Percentiles rank a stretch among this genome's conserved stretches.
phyloP scores from a whole-genome alignment of 2,329 filamentous ascomycete species.

The Lecanicillium sp. region DNA sequence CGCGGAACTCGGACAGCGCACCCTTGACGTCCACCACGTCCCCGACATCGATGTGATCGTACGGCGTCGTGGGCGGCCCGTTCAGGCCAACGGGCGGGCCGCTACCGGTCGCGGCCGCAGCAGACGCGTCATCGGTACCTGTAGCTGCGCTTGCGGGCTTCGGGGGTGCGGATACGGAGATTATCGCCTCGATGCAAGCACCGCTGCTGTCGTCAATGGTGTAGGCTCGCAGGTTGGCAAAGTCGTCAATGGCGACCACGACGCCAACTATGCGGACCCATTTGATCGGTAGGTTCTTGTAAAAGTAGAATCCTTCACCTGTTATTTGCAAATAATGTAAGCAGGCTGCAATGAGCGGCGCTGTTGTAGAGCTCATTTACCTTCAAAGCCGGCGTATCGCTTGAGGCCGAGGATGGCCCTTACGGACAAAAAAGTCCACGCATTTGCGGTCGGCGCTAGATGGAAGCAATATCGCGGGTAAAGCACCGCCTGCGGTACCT shows the following conservation, averaged over 20 bases:
- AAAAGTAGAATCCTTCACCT: conserved; percentile 51
- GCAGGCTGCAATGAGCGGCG: no score
- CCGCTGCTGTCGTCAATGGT: conserved; percentile 62
- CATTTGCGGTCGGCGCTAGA: conserved; percentile 51
- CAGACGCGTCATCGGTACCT: background rate
- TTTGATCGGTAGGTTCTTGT: conserved; percentile 67
- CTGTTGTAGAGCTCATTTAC: conserved; percentile 24
- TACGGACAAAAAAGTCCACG: conserved; percentile 50
- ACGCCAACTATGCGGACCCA: conserved; percentile 67
- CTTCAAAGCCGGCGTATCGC: conserved; percentile 43
- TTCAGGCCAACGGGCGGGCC: background rate
- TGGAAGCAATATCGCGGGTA: conserved; percentile 59
- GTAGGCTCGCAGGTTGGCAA: conserved; percentile 36
- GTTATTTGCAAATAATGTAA: no score
- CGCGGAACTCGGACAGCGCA: conserved; percentile 37
- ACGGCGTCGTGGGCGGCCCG: conserved; percentile 8
- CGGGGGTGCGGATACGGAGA: conserved; percentile 7
- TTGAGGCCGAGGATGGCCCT: conserved; percentile 41
- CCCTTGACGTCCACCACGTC: conserved; percentile 52
- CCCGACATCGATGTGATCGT: conserved; percentile 39
- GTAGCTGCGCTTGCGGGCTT: background rate
- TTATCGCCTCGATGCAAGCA: conserved; percentile 41
- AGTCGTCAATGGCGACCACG: conserved; percentile 55
- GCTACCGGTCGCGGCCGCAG: background rate
- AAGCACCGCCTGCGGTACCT: conserved; percentile 25